These are phyloP conservation scores for Fusarium verrucosum DNA, from an alignment of 2,329 filamentous ascomycete genomes.

Conservation along the genomic window DNA sequence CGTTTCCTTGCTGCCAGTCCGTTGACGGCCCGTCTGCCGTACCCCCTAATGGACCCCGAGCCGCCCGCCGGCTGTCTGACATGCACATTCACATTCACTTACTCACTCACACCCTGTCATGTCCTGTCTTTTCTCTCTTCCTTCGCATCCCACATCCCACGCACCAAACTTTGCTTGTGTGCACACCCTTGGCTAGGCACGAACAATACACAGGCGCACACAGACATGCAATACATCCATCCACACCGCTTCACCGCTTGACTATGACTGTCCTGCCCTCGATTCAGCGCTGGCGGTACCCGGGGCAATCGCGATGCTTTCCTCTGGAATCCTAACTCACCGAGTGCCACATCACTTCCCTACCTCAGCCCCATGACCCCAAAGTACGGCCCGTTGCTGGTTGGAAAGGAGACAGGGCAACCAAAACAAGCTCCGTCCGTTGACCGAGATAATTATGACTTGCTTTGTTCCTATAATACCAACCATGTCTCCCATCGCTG, in stretches of 20 bases:
- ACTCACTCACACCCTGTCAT: constrained; percentile 24
- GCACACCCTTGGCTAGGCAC: constrained; percentile 36
- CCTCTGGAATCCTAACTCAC: constrained; percentile 38
- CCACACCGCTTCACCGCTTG: constrained; percentile 43
- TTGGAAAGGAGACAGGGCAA: constrained; percentile 25
- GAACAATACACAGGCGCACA: constrained; percentile 36
- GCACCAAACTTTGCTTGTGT: constrained; percentile 26
- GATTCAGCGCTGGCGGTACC: constrained; percentile 23
- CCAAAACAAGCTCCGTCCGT: constrained; percentile 21
- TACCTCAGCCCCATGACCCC: constrained; percentile 42
- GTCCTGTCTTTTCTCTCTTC: constrained; percentile 9
- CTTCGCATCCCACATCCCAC: constrained; percentile 25
- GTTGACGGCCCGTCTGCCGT: constrained; percentile 43
- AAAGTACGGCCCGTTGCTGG: constrained; percentile 33
- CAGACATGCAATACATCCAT: constrained; percentile 31
- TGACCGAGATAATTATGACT: constrained; percentile 33
- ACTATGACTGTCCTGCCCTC: constrained; percentile 31
- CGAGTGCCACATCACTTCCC: constrained; percentile 44
- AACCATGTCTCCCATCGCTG: constrained; percentile 25
- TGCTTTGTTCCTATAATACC: constrained; percentile 26
- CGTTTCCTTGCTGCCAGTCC: constrained; percentile 30
- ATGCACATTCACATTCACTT: constrained; percentile 19
- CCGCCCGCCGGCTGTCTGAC: constrained; percentile 38
- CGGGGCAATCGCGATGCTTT: constrained; percentile 37
- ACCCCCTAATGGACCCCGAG: constrained; percentile 37